A percentile compares a stretch with the other conserved stretches of the same genome.
Conservation (phyloP, 2,329 filamentous ascomycete species). For the Ophiostoma quercus region DNA sequence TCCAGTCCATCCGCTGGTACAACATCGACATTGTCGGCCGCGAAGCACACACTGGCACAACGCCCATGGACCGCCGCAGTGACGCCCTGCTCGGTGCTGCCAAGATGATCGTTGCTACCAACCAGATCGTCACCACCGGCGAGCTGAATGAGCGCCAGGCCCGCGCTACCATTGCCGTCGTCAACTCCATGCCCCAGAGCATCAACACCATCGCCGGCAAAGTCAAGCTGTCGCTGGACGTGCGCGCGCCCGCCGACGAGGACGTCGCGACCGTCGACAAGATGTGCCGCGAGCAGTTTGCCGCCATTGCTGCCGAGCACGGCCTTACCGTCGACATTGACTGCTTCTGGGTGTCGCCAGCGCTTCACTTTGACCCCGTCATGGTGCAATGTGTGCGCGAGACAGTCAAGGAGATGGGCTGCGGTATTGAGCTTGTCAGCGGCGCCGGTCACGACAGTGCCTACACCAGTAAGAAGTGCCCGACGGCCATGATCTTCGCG, state of each 20-base stretch:
- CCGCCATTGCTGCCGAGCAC: slow-evolving; percentile 20
- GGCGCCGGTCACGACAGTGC: slow-evolving; percentile 49
- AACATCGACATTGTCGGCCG: slow-evolving; percentile 60
- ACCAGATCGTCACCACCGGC: slow-evolving; percentile 53
- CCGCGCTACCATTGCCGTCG: slow-evolving; percentile 64
- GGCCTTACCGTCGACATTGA: slow-evolving; percentile 21
- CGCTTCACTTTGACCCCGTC: slow-evolving; percentile 26
- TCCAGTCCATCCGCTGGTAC: slow-evolving; percentile 72
- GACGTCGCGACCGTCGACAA: slow-evolving; percentile 53
- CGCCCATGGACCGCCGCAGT: slow-evolving; percentile 42
- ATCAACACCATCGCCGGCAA: slow-evolving; percentile 68
- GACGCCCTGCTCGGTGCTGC: slow-evolving; percentile 42
- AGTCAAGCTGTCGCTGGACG: slow-evolving; percentile 64
- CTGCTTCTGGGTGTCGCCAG: slow-evolving; percentile 25
- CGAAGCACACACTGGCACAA: slow-evolving; percentile 72
- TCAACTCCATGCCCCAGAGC: slow-evolving; percentile 58
- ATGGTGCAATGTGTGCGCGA: slow-evolving; percentile 26
- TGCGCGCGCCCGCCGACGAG: slow-evolving; percentile 54
- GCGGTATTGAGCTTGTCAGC: slow-evolving; percentile 29
- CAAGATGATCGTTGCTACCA: slow-evolving; percentile 61
- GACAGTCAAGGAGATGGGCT: slow-evolving; percentile 11
- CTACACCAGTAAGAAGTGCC: slow-evolving; percentile 55
- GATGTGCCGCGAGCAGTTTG: slow-evolving; percentile 22
- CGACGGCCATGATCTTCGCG: slow-evolving; percentile 63
- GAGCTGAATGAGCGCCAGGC: slow-evolving; percentile 43